phyloP scores from a whole-genome alignment of 495 filamentous ascomycete genomes.

The Aspergillus sclerotioniger region DNA sequence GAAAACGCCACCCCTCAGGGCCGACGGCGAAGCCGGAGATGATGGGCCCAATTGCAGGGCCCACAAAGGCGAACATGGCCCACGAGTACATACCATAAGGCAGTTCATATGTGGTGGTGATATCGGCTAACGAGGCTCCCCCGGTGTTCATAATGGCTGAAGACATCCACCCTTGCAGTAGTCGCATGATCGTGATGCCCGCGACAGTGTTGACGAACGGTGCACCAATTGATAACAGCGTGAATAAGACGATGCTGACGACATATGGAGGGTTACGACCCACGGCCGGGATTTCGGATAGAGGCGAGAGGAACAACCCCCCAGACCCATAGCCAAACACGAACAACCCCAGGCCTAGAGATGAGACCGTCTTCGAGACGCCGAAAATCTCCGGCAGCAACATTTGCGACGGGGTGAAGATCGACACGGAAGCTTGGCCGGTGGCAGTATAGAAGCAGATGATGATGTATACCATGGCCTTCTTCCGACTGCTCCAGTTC shows the following conservation, averaged over 20 bases:
- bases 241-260: constrained; percentile 43
- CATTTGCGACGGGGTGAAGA: neutral
- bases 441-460: constrained; percentile 9
- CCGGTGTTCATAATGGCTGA: constrained; percentile 46
- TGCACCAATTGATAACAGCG: constrained; percentile 38
- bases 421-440: constrained; percentile 3
- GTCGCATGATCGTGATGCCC: constrained; percentile 44
- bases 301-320: constrained; percentile 41
- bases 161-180: constrained; percentile 47
- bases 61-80: constrained; percentile 40
- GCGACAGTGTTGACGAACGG: constrained; percentile 39
- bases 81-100: constrained; percentile 49
- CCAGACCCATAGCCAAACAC: constrained; percentile 24
- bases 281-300: constrained; percentile 45
- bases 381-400: neutral
- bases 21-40: neutral
- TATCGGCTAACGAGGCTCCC: constrained; percentile 50
- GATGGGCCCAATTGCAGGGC: neutral
- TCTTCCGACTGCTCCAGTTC: constrained; percentile 9
- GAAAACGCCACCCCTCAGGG: constrained; percentile 31
- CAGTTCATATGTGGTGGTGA: constrained; percentile 45
- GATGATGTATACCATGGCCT: neutral
- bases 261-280: constrained; percentile 50
- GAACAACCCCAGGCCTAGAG: neutral
- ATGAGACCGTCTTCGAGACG: neutral